Conservation (phyloP, 306 rosid genomes). For the Styphnolobium japonicum region DNA sequence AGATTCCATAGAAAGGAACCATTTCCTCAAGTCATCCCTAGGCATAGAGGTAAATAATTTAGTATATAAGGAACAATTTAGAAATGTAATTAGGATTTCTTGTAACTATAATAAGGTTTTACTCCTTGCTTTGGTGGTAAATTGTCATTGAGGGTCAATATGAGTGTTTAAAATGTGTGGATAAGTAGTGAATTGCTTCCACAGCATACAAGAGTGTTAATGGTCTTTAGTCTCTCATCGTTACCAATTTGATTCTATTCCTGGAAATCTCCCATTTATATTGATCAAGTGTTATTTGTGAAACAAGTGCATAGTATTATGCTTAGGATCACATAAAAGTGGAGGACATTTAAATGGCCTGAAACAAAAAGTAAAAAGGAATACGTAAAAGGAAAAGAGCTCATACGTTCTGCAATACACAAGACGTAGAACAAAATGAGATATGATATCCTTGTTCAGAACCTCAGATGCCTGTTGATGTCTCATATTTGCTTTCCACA, state of each 20-base stretch:
- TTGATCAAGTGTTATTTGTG: not conserved
- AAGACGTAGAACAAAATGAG: conserved; percentile 89
- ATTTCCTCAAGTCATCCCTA: conserved; percentile 92
- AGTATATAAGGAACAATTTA: not conserved
- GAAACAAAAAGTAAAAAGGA: not conserved
- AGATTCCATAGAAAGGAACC: conserved; percentile 93
- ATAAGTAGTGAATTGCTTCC: not conserved
- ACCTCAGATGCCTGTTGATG: conserved; percentile 63
- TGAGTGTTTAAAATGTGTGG: not conserved
- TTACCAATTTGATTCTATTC: not conserved
- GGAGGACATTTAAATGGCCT: not conserved
- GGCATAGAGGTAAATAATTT: not conserved
- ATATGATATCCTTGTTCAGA: conserved; percentile 81
- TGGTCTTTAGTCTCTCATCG: not conserved
- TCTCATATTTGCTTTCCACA: conserved; percentile 69
- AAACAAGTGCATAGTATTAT: not conserved
- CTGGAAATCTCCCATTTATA: conserved; percentile 3
- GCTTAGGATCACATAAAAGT: not conserved
- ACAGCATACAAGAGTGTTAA: not conserved
- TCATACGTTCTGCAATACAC: conserved; percentile 91
- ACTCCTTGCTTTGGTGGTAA: not conserved
- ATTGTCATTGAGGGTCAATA: not conserved
- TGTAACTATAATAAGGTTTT: not conserved
- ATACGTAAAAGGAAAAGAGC: not conserved
- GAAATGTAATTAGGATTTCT: not conserved